A percentile compares a stretch with the other conserved stretches of the same genome.
Conservation (phyloP, 371 early-diverging fungal species). For the Mucor irregularis region DNA sequence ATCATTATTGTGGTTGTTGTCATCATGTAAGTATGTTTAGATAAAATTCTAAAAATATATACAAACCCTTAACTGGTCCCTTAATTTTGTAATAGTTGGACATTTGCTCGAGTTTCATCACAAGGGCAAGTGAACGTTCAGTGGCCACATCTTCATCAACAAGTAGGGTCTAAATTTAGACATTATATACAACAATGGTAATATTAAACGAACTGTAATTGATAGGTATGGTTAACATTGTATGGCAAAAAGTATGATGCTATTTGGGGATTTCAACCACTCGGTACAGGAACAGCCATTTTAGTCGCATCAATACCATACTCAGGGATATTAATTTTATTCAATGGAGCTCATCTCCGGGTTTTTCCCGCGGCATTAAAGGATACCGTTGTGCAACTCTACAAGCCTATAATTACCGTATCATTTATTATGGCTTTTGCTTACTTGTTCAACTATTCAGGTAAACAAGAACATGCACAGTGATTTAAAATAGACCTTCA, state of each 20-base stretch:
- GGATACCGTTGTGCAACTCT: constrained; percentile 35
- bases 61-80: not conserved
- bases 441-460: constrained; percentile 46
- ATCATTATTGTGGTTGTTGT: constrained; percentile 36
- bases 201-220: not conserved
- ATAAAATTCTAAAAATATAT: not conserved
- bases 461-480: not conserved
- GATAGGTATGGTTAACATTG: constrained; percentile 37
- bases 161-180: constrained; percentile 12
- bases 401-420: constrained; percentile 39
- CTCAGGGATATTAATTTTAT: constrained; percentile 22
- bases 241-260: constrained; percentile 43
- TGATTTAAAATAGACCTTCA: not conserved
- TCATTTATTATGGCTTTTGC: constrained; percentile 49
- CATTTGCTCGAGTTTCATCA: constrained; percentile 30
- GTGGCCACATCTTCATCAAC: constrained; percentile 40
- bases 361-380: constrained; percentile 20
- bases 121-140: constrained; percentile 29
- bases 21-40: constrained; percentile 29
- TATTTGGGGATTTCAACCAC: constrained; percentile 43
- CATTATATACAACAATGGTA: not conserved
- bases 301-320: constrained; percentile 27
- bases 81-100: constrained; percentile 23
- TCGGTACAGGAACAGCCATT: constrained; percentile 46
- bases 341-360: constrained; percentile 19